These are phyloP conservation scores for Neurospora hispaniola DNA, from an alignment of 495 filamentous ascomycete genomes.

Conservation along the genomic window DNA sequence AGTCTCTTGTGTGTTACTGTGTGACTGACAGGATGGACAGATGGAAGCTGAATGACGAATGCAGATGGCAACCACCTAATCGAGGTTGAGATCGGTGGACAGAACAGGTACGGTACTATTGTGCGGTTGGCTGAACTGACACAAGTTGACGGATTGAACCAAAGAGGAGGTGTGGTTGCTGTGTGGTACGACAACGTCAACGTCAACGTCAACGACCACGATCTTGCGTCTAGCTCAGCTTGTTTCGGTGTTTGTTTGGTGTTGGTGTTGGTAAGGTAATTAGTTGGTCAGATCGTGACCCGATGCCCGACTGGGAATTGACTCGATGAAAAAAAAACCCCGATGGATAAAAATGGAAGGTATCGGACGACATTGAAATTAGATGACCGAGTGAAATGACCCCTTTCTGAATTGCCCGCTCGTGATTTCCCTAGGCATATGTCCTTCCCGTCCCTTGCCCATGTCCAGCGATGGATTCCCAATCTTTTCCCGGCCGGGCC, in stretches of 20 bases:
- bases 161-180: neutral
- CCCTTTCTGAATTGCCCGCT: neutral
- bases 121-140: neutral
- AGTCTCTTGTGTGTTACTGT: neutral
- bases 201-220: neutral
- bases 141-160: too few species aligned
- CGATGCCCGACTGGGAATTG: neutral
- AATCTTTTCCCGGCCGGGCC: neutral
- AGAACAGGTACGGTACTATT: too few species aligned
- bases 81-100: neutral
- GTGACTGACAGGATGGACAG: neutral
- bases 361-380: neutral
- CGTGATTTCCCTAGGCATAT: neutral
- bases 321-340: neutral
- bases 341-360: neutral
- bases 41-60: neutral
- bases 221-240: neutral
- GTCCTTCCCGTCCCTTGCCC: neutral
- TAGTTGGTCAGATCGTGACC: neutral
- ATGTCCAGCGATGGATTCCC: neutral
- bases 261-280: neutral
- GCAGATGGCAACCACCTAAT: neutral
- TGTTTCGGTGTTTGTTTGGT: neutral
- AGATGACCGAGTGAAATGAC: neutral
- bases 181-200: neutral